Percentiles rank a stretch among this genome's conserved stretches.
phyloP scores from a whole-genome alignment of 2,329 filamentous ascomycete species.

The Beauveria bassiana region DNA sequence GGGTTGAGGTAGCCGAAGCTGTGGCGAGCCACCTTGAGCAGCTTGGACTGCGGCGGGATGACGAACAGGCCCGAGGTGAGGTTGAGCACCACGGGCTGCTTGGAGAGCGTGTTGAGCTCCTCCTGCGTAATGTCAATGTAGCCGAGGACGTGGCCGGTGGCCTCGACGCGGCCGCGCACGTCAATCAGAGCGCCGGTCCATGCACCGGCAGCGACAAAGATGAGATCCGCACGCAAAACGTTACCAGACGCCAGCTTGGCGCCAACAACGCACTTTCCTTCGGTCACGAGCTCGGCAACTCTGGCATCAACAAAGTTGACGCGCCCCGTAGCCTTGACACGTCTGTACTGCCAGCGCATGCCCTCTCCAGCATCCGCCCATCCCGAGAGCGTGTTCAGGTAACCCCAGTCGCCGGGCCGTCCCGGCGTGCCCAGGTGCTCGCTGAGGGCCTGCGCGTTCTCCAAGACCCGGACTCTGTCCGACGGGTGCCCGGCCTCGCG shows the following conservation, averaged over 20 bases:
- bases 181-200: constrained; percentile 78
- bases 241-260: constrained; percentile 30
- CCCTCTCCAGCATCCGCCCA: constrained; percentile 72
- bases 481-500: constrained; percentile 28
- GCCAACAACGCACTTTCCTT: constrained; percentile 42
- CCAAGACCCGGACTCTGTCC: constrained; percentile 37
- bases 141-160: constrained; percentile 74
- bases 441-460: constrained; percentile 36
- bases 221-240: constrained; percentile 55
- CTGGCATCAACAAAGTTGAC: constrained; percentile 47
- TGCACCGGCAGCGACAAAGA: constrained; percentile 76
- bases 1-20: constrained; percentile 60
- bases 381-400: constrained; percentile 65
- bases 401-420: constrained; percentile 57
- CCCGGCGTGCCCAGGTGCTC: constrained; percentile 39
- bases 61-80: constrained; percentile 65
- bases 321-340: constrained; percentile 46
- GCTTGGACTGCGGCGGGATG: constrained; percentile 54
- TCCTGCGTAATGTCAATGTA: constrained; percentile 67
- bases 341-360: constrained; percentile 55
- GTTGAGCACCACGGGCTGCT: constrained; percentile 67
- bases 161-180: constrained; percentile 64
- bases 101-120: constrained; percentile 58
- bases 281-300: constrained; percentile 34
- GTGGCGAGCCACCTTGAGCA: constrained; percentile 66